These are phyloP conservation scores for Debaryomycetaceae sp. DNA, from an alignment of 1,139 yeast genomes.

Conservation along the genomic window DNA sequence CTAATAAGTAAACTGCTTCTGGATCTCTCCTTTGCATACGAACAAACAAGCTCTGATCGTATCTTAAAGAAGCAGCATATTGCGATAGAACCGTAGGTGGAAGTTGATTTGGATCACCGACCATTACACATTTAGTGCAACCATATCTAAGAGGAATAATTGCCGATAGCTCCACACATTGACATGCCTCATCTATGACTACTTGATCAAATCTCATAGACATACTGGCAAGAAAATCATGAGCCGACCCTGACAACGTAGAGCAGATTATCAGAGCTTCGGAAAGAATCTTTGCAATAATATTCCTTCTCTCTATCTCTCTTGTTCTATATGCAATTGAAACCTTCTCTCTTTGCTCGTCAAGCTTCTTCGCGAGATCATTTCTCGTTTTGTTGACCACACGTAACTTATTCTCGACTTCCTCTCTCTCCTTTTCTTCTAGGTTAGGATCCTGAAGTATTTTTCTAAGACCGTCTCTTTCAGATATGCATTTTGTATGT, in stretches of 20 bases:
- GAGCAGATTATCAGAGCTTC: constrained; percentile 90
- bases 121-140: constrained; percentile 89
- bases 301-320: constrained; percentile 72
- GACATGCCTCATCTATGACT: constrained; percentile 97
- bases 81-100: constrained; percentile 98
- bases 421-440: constrained; percentile 36
- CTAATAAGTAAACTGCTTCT: constrained; percentile 65
- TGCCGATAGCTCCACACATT: constrained; percentile 90
- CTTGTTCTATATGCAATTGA: constrained; percentile 68
- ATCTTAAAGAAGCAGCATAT: constrained; percentile 72
- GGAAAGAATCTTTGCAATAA: constrained; percentile 68
- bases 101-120: constrained; percentile 97
- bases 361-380: constrained; percentile 69
- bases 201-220: constrained; percentile 88
- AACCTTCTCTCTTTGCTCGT: constrained; percentile 71
- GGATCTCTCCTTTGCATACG: constrained; percentile 77
- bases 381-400: constrained; percentile 59
- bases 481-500: constrained; percentile 49
- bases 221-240: constrained; percentile 72
- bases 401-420: constrained; percentile 48
- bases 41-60: constrained; percentile 91
- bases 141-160: constrained; percentile 93
- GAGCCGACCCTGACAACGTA: constrained; percentile 93
- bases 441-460: constrained; percentile 31
- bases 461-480: constrained; percentile 48